Evolutionary conservation across 768 basidiomycete genomes (phyloP).

Genomic region (Termitomyces sp.): DNA sequence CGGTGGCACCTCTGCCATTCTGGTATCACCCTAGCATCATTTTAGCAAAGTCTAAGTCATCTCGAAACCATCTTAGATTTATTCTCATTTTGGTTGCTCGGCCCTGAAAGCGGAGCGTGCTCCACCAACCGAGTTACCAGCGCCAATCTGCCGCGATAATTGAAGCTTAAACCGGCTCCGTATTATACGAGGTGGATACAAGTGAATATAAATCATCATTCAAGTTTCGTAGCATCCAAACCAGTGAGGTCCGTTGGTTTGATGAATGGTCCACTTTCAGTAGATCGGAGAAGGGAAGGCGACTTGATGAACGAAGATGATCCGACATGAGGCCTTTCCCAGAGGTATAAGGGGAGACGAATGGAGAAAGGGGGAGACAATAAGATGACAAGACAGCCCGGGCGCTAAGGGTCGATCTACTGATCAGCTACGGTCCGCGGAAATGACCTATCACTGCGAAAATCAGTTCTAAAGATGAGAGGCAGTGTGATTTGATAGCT

Average conservation of each 20-base stretch:
- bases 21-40: neutral
- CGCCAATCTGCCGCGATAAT: neutral
- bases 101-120: neutral
- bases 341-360: neutral
- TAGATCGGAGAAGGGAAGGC: neutral
- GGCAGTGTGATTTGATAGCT: neutral
- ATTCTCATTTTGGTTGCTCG: neutral
- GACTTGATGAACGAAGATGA: neutral
- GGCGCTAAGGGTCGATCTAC: no score
- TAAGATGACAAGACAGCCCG: no score
- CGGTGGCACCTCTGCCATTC: neutral
- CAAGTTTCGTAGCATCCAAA: neutral
- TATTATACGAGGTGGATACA: neutral
- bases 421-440: neutral
- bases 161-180: neutral
- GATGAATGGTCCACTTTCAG: no score
- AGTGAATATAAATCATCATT: neutral
- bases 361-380: neutral
- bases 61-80: neutral
- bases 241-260: no score
- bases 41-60: neutral
- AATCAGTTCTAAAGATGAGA: neutral
- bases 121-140: neutral
- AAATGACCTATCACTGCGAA: neutral
- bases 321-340: neutral